Evolutionary conservation across 192 early-diverging fungal species (phyloP).

Genomic region (Linnemannia exigua): DNA sequence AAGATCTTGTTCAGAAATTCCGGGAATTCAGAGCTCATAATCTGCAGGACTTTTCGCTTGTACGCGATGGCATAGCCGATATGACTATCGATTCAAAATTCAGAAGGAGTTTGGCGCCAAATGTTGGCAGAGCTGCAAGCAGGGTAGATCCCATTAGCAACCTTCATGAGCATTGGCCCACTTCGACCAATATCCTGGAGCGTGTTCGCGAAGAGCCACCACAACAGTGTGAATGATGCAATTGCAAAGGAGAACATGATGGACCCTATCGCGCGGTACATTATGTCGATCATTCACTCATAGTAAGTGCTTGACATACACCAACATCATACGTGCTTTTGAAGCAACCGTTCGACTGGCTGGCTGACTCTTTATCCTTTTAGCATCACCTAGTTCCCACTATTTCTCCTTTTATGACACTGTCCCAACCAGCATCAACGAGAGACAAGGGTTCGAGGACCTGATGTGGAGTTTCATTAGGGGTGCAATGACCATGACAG

Average conservation of each 20-base stretch:
- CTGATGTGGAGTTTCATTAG: slow-evolving; percentile 13
- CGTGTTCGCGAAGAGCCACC: slow-evolving; percentile 4
- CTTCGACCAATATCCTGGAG: neutral
- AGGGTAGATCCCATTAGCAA: slow-evolving; percentile 5
- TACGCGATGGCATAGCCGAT: neutral
- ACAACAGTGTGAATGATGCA: neutral
- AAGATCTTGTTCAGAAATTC: too few species aligned
- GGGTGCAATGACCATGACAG: slow-evolving; percentile 22
- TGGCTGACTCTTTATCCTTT: neutral
- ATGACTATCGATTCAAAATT: neutral
- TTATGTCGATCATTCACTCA: slow-evolving; percentile 12
- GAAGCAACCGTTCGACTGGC: neutral
- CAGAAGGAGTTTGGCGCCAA: neutral
- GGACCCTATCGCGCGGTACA: slow-evolving; percentile 11
- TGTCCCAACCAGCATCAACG: slow-evolving; percentile 15
- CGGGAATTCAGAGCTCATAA: neutral
- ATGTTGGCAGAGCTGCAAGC: slow-evolving; percentile 11
- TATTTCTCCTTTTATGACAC: slow-evolving; percentile 6
- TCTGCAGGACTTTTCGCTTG: neutral
- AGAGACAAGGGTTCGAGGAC: slow-evolving; percentile 12
- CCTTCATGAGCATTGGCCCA: neutral
- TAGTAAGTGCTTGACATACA: neutral
- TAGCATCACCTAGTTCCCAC: slow-evolving; percentile 12
- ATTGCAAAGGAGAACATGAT: slow-evolving; percentile 11
- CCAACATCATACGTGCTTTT: too few species aligned